Evolutionary conservation across 805 yeast species (phyloP).

Genomic region (Groenewaldozyma salmanticensis): DNA sequence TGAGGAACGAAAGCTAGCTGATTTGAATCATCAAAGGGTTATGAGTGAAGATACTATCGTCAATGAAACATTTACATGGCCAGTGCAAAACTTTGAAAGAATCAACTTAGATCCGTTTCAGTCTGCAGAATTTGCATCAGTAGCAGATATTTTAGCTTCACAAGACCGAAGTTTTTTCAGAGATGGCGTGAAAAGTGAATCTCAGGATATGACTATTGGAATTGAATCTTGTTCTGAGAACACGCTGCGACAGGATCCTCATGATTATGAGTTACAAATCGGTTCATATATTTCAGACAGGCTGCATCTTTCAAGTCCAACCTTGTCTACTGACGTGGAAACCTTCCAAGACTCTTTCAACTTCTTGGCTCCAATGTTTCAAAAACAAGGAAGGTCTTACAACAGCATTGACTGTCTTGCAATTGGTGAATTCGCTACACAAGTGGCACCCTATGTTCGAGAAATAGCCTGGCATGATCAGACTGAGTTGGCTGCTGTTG

Average conservation of each 20-base stretch:
- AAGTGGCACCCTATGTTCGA: conserved; percentile 23
- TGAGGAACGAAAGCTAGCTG: conserved; percentile 11
- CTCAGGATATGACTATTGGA: conserved; percentile 4
- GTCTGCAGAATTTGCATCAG: background rate
- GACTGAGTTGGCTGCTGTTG: too few species aligned
- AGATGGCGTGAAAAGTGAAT: background rate
- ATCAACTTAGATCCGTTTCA: background rate
- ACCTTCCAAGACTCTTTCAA: too few species aligned
- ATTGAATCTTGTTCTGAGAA: conserved; percentile 3
- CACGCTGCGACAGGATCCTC: conserved; percentile 4
- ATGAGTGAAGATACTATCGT: conserved; percentile 17
- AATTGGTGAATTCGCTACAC: conserved; percentile 10
- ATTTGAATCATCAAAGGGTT: conserved; percentile 10
- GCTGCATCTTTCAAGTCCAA: too few species aligned
- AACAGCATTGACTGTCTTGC: conserved; percentile 10
- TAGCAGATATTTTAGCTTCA: conserved; percentile 2
- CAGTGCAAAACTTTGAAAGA: background rate
- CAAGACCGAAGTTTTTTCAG: background rate
- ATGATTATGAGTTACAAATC: conserved; percentile 8
- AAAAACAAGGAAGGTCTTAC: too few species aligned
- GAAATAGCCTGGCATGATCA: conserved; percentile 22
- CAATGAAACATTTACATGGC: conserved; percentile 1
- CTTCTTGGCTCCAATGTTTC: too few species aligned
- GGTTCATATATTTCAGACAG: too few species aligned
- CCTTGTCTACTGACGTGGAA: too few species aligned